A percentile compares a stretch with the other conserved stretches of the same genome.
Conservation (phyloP, 352 stramenopile genomes). For the Globisporangium spinosum region DNA sequence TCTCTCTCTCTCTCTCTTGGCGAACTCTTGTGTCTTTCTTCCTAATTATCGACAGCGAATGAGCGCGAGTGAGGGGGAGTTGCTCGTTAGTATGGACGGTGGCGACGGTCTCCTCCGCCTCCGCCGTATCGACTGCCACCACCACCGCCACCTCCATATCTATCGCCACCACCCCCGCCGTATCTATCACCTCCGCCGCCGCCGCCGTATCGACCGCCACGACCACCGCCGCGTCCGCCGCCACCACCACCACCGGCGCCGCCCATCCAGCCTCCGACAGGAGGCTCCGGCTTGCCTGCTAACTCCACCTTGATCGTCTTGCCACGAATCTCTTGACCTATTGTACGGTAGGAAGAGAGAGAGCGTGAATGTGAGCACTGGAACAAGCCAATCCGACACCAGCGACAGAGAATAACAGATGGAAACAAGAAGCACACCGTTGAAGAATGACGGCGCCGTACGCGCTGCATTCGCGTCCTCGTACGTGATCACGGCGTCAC, state of each 20-base stretch:
- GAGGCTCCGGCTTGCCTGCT: constrained; percentile 76
- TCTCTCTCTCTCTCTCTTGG: background rate
- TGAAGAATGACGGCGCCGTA: constrained; percentile 80
- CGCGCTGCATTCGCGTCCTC: constrained; percentile 83
- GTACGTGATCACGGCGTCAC: constrained; percentile 82
- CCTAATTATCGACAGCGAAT: background rate
- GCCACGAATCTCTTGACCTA: constrained; percentile 67
- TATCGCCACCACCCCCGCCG: constrained; percentile 21
- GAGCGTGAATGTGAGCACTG: background rate
- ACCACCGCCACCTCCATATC: constrained; percentile 22
- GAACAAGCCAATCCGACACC: no score
- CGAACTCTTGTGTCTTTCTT: background rate
- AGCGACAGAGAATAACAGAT: background rate
- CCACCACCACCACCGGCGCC: constrained; percentile 37
- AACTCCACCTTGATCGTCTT: constrained; percentile 87
- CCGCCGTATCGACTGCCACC: constrained; percentile 27
- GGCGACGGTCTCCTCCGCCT: constrained; percentile 41
- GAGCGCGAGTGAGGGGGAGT: background rate
- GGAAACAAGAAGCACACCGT: constrained; percentile 36
- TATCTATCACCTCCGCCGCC: constrained; percentile 17
- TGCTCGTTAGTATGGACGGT: constrained; percentile 50
- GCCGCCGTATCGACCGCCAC: constrained; percentile 38
- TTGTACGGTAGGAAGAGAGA: background rate
- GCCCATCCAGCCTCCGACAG: constrained; percentile 64
- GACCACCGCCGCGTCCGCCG: constrained; percentile 36